Base-by-base conservation (phyloP, 257 asterid genomes). In the Nicotiana undulata region DNA sequence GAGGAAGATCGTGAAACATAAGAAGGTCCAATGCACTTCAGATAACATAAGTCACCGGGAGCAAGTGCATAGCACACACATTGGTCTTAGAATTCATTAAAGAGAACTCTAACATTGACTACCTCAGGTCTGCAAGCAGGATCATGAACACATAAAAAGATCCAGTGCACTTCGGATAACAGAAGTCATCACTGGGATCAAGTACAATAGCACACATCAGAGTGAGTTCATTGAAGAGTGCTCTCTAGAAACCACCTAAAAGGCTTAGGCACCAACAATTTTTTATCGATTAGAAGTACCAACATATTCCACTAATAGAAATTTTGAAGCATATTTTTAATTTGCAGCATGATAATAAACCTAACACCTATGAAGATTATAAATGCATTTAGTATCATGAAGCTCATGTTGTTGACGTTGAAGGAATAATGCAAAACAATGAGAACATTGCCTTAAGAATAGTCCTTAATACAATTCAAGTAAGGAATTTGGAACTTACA, bases 401-500 rank as follows among this genome's bases (percentile, higher is more conserved):
- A 70, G 77, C 15, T 70, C 77, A 40, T 72, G 15, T 13, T 40
- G 34, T 46, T 44, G 78, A 44, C 78, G 60, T 24, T 72, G 32
- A 20, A 40, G 58, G 44, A 40, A 22, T 44, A 72, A 72, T 24
- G 40, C 60, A 72, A 44, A 12, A 46, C 59, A n/a, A 40, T 9
- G 31, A 70, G 59, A 7, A 12, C 78, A 46, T 13, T 11, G 46
- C 24, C 60, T 55, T 55, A 56, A 61, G 79, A 80, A 12, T 72
- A 29, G 34, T 80, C 56, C 22, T 32, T 52, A 34, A 37, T 26
- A 61, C 53, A 68, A 51, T 84, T 53, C 68, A 81, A 81, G 74
- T 68, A 70, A 61, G 76, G 83, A 56, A 32, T 52, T 15, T 34
- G 60, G 56, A 26, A 88, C 97, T 88, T 89, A 94, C 97, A 81